phyloP scores from a whole-genome alignment of 208 protist species.

The Crithidia mellificae region DNA sequence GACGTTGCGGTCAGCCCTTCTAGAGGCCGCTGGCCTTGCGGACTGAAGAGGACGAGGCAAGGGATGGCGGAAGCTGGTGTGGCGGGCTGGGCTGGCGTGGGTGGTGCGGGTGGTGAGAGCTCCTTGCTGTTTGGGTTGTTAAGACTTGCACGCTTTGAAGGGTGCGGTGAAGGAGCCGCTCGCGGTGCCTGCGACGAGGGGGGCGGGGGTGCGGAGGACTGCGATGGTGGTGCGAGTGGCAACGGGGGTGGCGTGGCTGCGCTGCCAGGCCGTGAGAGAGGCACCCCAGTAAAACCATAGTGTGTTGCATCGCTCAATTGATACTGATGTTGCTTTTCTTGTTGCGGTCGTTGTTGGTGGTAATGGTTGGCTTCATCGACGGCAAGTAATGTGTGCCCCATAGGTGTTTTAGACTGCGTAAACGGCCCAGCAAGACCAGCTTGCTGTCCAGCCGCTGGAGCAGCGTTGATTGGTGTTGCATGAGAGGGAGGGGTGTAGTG shows the following conservation, averaged over 20 bases:
- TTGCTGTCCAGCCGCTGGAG: background rate
- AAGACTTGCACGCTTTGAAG: background rate
- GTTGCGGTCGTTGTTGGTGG: background rate
- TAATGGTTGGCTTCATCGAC: background rate
- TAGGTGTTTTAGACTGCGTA: background rate
- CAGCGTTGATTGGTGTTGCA: background rate
- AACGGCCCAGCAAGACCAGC: too few relatives aligned
- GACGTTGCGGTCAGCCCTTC: constrained; percentile 42
- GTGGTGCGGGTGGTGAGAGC: background rate
- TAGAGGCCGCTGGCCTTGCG: constrained; percentile 75
- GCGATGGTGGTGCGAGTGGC: too few relatives aligned
- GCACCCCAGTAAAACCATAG: background rate
- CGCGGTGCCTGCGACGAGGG: too few relatives aligned
- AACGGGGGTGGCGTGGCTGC: background rate
- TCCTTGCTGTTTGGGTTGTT: background rate
- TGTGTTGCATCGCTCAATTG: background rate
- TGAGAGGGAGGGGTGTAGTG: constrained; percentile 10
- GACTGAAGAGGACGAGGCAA: constrained; percentile 70
- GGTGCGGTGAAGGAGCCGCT: too few relatives aligned
- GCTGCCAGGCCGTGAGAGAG: background rate
- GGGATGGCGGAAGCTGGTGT: constrained; percentile 8
- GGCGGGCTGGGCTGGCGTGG: background rate
- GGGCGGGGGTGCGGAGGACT: too few relatives aligned
- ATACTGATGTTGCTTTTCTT: background rate
- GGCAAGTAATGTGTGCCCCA: background rate